These are phyloP conservation scores for Gracilaria gracilis DNA, from an alignment of 23 red algal genomes.

Conservation along the genomic window DNA sequence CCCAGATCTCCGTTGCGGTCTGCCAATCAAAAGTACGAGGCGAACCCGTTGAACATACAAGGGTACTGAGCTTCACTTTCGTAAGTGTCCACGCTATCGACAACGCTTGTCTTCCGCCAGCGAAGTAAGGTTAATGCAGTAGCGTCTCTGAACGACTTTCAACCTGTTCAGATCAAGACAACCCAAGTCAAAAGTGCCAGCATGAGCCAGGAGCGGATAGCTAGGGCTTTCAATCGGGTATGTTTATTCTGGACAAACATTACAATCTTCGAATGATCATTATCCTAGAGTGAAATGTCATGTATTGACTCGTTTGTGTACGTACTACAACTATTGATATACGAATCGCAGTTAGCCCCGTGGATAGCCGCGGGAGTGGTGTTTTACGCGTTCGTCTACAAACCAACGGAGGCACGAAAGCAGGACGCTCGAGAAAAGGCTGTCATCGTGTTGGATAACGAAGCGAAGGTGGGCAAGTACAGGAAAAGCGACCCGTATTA, in stretches of 20 bases:
- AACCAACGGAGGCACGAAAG: constrained; percentile 53
- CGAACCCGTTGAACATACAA: too few species aligned
- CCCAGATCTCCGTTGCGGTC: too few species aligned
- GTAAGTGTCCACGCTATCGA: too few species aligned
- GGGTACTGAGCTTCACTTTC: too few species aligned
- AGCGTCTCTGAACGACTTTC: neutral
- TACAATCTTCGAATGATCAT: neutral
- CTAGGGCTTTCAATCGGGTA: constrained; percentile 22
- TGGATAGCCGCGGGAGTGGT: constrained; percentile 46
- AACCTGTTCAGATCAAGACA: neutral
- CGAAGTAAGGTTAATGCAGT: neutral
- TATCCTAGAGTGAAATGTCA: neutral
- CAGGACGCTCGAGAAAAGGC: constrained; percentile 42
- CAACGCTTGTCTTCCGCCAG: too few species aligned
- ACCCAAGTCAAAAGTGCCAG: neutral
- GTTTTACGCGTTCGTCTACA: constrained; percentile 67
- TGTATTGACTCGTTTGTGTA: neutral
- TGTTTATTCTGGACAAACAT: neutral
- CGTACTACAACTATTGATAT: neutral
- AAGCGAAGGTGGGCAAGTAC: constrained; percentile 53
- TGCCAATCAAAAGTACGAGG: too few species aligned
- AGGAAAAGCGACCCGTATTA: constrained; percentile 15
- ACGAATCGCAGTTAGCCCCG: constrained; percentile 24
- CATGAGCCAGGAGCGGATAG: neutral
- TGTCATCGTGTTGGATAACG: constrained; percentile 35